Evolutionary conservation across 495 filamentous ascomycete genomes (phyloP).

Genomic region (Xylaria curta): DNA sequence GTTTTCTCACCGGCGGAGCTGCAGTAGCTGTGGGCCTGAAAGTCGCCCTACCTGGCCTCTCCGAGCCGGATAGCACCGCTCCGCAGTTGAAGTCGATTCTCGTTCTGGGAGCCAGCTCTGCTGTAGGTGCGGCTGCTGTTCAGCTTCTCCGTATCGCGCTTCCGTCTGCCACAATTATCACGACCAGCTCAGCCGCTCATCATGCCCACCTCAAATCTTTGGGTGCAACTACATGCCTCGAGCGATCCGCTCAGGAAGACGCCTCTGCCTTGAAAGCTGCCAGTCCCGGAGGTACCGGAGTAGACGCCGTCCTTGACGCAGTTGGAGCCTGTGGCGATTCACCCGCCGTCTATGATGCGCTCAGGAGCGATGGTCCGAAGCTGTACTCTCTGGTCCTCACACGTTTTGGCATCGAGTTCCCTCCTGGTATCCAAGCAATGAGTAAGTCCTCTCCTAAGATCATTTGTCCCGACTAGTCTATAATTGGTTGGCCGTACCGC

Average conservation of each 20-base stretch:
- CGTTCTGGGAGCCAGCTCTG: not conserved
- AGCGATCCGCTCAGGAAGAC: not conserved
- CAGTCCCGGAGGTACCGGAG: not conserved
- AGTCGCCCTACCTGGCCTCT: not conserved
- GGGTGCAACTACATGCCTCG: not conserved
- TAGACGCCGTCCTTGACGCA: not conserved
- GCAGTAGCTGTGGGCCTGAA: not conserved
- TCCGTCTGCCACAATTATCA: not conserved
- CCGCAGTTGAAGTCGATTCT: not conserved
- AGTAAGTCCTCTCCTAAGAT: not conserved
- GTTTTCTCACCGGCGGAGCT: not conserved
- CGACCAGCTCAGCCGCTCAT: not conserved
- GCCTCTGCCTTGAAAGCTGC: not conserved
- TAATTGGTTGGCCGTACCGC: not conserved
- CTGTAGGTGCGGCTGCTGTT: not conserved
- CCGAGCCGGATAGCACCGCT: not conserved
- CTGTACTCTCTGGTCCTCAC: not conserved
- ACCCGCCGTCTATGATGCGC: not conserved
- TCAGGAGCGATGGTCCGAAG: not conserved
- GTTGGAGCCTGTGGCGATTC: not conserved
- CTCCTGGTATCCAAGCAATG: not conserved
- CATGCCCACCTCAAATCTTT: not conserved
- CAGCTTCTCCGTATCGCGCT: slow-evolving; percentile 5
- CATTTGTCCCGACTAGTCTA: not conserved
- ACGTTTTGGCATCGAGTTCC: not conserved